Conservation (phyloP, 202 grass and related monocot species). For the Saccharum hybrid region DNA sequence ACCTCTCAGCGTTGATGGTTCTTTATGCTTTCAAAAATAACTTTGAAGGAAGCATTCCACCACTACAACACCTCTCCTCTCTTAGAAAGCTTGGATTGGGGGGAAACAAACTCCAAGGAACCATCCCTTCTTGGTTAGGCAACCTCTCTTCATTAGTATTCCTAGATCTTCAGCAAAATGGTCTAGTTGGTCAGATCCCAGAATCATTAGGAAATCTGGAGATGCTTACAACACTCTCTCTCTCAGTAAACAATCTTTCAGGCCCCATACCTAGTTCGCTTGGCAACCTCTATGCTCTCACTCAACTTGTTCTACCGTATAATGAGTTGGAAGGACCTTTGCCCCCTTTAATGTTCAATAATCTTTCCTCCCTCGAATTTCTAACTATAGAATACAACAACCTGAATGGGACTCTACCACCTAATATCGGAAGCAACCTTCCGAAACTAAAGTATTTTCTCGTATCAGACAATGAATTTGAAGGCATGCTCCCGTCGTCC, state of each 20-base stretch:
- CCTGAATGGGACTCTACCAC: slow-evolving; percentile 28
- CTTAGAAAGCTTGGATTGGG: not conserved
- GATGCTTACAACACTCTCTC: not conserved
- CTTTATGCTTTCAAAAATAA: not conserved
- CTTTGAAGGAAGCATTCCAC: slow-evolving; percentile 39
- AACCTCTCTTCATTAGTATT: slow-evolving; percentile 31
- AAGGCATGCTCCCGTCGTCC: slow-evolving; percentile 32
- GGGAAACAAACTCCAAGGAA: not conserved
- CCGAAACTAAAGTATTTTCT: not conserved
- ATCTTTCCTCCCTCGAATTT: slow-evolving; percentile 16
- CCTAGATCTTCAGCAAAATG: slow-evolving; percentile 42
- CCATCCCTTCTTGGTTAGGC: slow-evolving; percentile 43
- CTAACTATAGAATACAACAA: not conserved
- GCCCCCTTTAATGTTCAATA: slow-evolving; percentile 41
- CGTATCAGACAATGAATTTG: slow-evolving; percentile 10
- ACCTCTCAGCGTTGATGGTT: slow-evolving; percentile 22
- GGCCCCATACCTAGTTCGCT: slow-evolving; percentile 33
- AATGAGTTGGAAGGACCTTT: slow-evolving; percentile 46
- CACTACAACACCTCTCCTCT: slow-evolving; percentile 23
- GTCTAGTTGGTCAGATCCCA: slow-evolving; percentile 43
- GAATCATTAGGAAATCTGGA: slow-evolving; percentile 45
- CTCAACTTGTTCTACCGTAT: not conserved
- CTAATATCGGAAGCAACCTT: not conserved
- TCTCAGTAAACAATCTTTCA: slow-evolving; percentile 23
- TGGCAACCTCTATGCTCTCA: slow-evolving; percentile 28